Conservation (phyloP, 1,284 basidiomycete genomes). For the Meripilus lineatus region DNA sequence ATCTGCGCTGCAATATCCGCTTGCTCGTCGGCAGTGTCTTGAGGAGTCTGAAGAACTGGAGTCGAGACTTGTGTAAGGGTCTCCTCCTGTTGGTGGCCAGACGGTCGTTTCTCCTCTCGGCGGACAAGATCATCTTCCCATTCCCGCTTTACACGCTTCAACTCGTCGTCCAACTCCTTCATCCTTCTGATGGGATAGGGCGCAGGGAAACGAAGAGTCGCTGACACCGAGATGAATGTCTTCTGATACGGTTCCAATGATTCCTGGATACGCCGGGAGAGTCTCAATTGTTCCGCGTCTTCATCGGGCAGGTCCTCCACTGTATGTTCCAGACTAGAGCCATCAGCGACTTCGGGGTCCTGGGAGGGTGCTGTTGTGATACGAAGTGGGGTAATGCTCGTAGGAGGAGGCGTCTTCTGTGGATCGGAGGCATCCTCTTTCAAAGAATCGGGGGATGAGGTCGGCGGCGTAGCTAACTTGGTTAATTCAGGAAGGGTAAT, state of each 20-base stretch:
- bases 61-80: constrained; percentile 30
- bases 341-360: constrained; percentile 12
- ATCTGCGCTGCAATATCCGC: constrained; percentile 63
- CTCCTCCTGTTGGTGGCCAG: constrained; percentile 40
- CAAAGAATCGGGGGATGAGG: neutral
- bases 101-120: constrained; percentile 57
- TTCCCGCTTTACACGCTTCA: constrained; percentile 59
- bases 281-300: constrained; percentile 60
- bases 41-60: constrained; percentile 16
- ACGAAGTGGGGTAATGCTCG: constrained; percentile 2
- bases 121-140: constrained; percentile 85
- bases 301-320: constrained; percentile 61
- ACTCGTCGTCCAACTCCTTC: constrained; percentile 79
- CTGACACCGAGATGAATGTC: constrained; percentile 88
- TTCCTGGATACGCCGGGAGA: constrained; percentile 70
- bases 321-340: neutral
- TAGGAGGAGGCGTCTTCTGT: constrained; percentile 5
- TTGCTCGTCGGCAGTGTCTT: constrained; percentile 31
- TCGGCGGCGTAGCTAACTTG: constrained; percentile 56
- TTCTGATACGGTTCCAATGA: constrained; percentile 78
- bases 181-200: constrained; percentile 84
- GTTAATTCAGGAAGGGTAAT: constrained; percentile 73
- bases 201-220: constrained; percentile 85
- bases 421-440: neutral
- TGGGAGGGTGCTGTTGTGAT: constrained; percentile 10